Percentiles rank a stretch among this genome's conserved stretches.
Conservation (phyloP, 2,329 filamentous ascomycete species). For the Botryotinia calthae region DNA sequence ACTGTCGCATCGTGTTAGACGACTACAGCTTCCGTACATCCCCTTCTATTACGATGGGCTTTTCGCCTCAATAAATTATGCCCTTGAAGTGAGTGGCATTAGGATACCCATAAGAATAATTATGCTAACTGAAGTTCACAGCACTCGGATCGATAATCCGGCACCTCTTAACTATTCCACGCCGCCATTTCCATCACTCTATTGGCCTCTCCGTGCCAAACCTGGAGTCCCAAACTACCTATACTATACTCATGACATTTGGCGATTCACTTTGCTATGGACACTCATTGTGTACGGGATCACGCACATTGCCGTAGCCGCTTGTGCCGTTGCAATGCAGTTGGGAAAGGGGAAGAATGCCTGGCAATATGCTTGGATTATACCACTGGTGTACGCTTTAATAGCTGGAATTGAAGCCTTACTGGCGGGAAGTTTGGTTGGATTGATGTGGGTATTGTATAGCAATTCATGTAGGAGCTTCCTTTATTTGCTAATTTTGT, state of each 20-base stretch:
- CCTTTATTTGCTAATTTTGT: background rate
- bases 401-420: slow-evolving; percentile 62
- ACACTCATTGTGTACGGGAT: slow-evolving; percentile 62
- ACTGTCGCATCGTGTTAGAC: background rate
- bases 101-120: background rate
- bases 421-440: slow-evolving; percentile 65
- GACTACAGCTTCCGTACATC: background rate
- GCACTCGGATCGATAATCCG: slow-evolving; percentile 31
- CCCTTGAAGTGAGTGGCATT: slow-evolving; percentile 29
- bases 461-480: background rate
- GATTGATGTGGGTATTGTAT: slow-evolving; percentile 54
- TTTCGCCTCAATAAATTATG: background rate
- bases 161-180: slow-evolving; percentile 52
- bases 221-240: slow-evolving; percentile 49
- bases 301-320: slow-evolving; percentile 56
- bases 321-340: slow-evolving; percentile 60
- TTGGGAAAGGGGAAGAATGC: slow-evolving; percentile 39
- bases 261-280: slow-evolving; percentile 69
- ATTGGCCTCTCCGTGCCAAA: slow-evolving; percentile 54
- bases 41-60: background rate
- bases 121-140: slow-evolving; percentile 24
- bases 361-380: slow-evolving; percentile 50
- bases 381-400: slow-evolving; percentile 57
- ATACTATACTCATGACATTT: slow-evolving; percentile 62
- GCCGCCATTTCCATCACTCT: slow-evolving; percentile 66